Evolutionary conservation across 192 early-diverging fungal species (phyloP), one percentile per base, ranked within the genome.

Genomic region (Phlyctochytrium bullatum): DNA sequence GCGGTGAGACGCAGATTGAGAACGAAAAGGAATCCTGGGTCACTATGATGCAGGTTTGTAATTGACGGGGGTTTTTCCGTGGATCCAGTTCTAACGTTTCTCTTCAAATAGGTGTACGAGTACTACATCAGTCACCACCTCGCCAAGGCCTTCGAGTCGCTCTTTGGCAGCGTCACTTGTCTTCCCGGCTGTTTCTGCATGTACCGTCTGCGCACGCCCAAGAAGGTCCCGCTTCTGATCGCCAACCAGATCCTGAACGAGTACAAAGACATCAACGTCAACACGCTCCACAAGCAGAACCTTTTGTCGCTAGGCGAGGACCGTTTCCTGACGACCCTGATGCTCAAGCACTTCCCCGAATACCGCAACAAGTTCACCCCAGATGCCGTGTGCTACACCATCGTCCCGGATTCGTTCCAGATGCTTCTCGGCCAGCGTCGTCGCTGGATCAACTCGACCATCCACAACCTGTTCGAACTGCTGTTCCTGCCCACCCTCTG

Each of bases 241-340:
- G 83, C 88, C 28, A 89, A 89, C 74, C 83, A 88, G 73, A 89
- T 98, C 57, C 92, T 98, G 62, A 80, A 86, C 23, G 94, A 96
- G 54, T 98, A 98, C 70, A 87, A 92, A 33, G 90, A 93, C 34
- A 95, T 92, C 76, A 76, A 83, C 35, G 94, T 95, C 47, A 91
- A 97, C 67, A 98, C 96, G 0, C 84, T 98, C 50, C 96, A 98
- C 83, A 95, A 95, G 80, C 95, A 98, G 86, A 98, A 98, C 77
- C 75, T 98, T 72, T 80, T 98, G 58, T 90, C 93, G 57, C 80
- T 98, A 61, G 96, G 96, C 33, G 96, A 98, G 83, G 96, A 98
- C 77, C 93, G 96, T n/a, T 98, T 93, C 76, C 77, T 98, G 52
- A 83, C 82, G 3, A 82, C 80, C 14, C 67, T 81, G 62, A 78